Evolutionary conservation across 257 asterid genomes (phyloP), one percentile per base, ranked within the genome.

Genomic region (Nyctanthes arbortristis): DNA sequence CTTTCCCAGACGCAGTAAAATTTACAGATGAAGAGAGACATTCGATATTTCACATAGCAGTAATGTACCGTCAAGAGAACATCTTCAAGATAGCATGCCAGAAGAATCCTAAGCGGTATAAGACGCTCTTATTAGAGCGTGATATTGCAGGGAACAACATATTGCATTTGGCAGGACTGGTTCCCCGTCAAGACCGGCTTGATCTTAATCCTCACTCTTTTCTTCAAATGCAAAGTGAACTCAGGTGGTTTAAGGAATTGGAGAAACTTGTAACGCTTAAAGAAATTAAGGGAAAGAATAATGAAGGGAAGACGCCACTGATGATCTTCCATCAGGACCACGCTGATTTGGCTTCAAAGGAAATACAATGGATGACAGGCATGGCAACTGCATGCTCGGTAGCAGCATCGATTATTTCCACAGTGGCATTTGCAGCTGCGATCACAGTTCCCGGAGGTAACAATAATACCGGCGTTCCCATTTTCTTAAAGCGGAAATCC

Each of bases 341-440:
- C 67, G 7, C 2, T 0, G 7, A 30, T 27, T 20, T 80, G 27
- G 70, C 59, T 60, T 39, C 7, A 1, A 67, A 66, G 0, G 81
- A 78, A 31, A 81, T 69, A 61, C 43, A 3, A 30, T 76, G 81
- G 84, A 65, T 72, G 79, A 80, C 70, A 43, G 74, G 66, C 65
- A 77, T 77, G 8, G 69, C 82, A 0, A 73, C 35, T 20, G 73
- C 82, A 4, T 69, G 72, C 30, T 69, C 64, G 2, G 47, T 73
- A 1, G 28, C 69, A 1, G 82, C 85, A 33, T 58, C 81, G 25
- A 30, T 80, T 0, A 73, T 80, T 13, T 68, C 75, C 14, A 69
- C 82, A 0, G 68, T 80, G 0, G 34, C 77, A 55, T 76, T 80
- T 18, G 58, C 75, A 13, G 68, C 80, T 4, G 69, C 77, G 1